A percentile compares a stretch with the other conserved stretches of the same genome.
phyloP scores from a whole-genome alignment of 2,329 filamentous ascomycete genomes.

The Epichloe uncinata region DNA sequence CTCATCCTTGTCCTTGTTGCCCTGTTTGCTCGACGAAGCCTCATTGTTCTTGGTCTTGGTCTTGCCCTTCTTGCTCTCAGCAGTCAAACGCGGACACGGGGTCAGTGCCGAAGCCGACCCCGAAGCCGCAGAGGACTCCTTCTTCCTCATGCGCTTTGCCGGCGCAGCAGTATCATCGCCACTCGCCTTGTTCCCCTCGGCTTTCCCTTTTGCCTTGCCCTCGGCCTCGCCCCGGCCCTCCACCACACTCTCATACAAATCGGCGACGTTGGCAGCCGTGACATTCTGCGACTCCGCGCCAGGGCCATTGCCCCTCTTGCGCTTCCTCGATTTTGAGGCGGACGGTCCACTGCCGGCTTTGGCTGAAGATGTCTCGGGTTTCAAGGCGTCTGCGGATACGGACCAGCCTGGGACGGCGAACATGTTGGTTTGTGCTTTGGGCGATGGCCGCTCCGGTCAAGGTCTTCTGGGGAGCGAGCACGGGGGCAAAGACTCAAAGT shows the following conservation, averaged over 20 bases:
- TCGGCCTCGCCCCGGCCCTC: constrained; percentile 38
- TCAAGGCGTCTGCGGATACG: constrained; percentile 57
- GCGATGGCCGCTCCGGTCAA: neutral
- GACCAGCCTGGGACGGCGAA: constrained; percentile 94
- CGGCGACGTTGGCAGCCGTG: constrained; percentile 57
- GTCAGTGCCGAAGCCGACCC: neutral
- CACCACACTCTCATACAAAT: constrained; percentile 68
- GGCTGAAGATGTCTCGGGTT: constrained; percentile 43
- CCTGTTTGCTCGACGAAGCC: constrained; percentile 11
- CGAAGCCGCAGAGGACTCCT: neutral
- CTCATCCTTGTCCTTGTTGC: constrained; percentile 28
- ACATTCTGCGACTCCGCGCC: constrained; percentile 29
- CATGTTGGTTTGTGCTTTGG: constrained; percentile 37
- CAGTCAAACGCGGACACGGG: neutral
- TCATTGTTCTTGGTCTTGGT: constrained; percentile 1
- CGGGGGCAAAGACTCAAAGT: neutral
- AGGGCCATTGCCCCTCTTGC: constrained; percentile 28
- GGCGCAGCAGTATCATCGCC: neutral
- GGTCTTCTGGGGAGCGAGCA: neutral
- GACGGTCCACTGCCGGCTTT: constrained; percentile 17
- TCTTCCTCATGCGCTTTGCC: constrained; percentile 4
- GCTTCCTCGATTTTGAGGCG: constrained; percentile 42
- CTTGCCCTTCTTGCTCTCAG: neutral
- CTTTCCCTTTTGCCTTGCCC: constrained; percentile 21
- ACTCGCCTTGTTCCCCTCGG: constrained; percentile 7